phyloP scores from a whole-genome alignment of 2,329 filamentous ascomycete genomes.

The Penicillium palitans region DNA sequence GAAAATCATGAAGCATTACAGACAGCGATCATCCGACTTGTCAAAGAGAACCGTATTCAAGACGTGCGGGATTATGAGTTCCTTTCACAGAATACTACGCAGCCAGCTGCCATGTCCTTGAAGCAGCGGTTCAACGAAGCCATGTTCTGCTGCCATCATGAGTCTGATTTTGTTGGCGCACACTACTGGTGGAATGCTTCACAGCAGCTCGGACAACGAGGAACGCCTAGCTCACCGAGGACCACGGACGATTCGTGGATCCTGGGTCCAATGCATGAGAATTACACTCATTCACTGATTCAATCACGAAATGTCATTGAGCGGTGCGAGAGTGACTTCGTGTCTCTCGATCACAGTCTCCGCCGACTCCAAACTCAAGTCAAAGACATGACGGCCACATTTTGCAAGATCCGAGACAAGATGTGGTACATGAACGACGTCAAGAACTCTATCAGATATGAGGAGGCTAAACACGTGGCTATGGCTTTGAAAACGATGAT shows the following conservation, averaged over 20 bases:
- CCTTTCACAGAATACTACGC: conserved; percentile 2
- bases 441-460: conserved; percentile 82
- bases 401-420: conserved; percentile 81
- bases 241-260: conserved; percentile 66
- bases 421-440: conserved; percentile 99
- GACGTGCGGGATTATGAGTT: conserved; percentile 48
- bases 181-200: conserved; percentile 84
- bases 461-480: conserved; percentile 81
- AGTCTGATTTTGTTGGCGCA: conserved; percentile 79
- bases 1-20: conserved; percentile 80
- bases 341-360: conserved; percentile 80
- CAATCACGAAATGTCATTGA: conserved; percentile 36
- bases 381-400: conserved; percentile 70
- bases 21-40: conserved; percentile 75
- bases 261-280: conserved; percentile 70
- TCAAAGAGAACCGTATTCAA: conserved; percentile 79
- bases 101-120: conserved; percentile 26
- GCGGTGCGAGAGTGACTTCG: conserved; percentile 52
- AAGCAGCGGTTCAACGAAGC: conserved; percentile 60
- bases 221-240: conserved; percentile 52
- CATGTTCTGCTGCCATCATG: conserved; percentile 71
- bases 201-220: conserved; percentile 66
- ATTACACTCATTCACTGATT: conserved; percentile 43
- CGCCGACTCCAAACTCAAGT: conserved; percentile 73
- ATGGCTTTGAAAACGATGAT: conserved; percentile 88